Evolutionary conservation across 1,139 yeast genomes (phyloP).

Genomic region (Yarrowia galli): DNA sequence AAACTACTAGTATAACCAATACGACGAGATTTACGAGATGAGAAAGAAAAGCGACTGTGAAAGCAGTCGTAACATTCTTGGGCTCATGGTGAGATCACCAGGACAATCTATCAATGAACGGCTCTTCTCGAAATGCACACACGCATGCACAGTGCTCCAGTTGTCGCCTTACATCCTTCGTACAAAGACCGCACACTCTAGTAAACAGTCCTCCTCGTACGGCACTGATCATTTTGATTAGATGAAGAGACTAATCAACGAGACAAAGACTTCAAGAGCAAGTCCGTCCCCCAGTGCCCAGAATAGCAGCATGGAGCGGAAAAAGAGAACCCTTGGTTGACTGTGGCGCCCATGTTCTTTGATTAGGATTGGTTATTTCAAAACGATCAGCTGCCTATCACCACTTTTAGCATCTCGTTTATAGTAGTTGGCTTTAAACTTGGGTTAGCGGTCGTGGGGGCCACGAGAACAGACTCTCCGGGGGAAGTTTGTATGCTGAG

Average conservation of each 20-base stretch:
- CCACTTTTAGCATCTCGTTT: conserved; percentile 2
- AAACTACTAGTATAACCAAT: conserved; percentile 2
- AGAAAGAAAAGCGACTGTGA: neutral
- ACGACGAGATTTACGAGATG: conserved; percentile 7
- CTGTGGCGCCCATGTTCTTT: too few relatives aligned
- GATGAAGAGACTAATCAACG: neutral
- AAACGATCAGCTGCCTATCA: conserved; percentile 1
- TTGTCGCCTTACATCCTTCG: too few relatives aligned
- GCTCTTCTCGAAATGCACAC: too few relatives aligned
- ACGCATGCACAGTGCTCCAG: neutral
- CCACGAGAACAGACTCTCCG: neutral
- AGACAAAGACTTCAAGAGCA: neutral
- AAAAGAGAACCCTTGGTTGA: neutral
- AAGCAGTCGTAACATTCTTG: too few relatives aligned
- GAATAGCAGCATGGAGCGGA: too few relatives aligned
- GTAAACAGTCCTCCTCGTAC: neutral
- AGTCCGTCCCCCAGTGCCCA: too few relatives aligned
- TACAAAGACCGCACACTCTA: too few relatives aligned
- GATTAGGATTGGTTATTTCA: neutral
- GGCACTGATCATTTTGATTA: conserved; percentile 13
- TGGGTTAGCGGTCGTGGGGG: neutral
- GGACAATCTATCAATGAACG: too few relatives aligned
- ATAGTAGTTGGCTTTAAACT: neutral
- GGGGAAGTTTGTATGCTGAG: neutral
- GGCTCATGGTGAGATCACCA: too few relatives aligned